phyloP scores from a whole-genome alignment of 306 rosid genomes.

The barrel medic (Medicago truncatula) region DNA sequence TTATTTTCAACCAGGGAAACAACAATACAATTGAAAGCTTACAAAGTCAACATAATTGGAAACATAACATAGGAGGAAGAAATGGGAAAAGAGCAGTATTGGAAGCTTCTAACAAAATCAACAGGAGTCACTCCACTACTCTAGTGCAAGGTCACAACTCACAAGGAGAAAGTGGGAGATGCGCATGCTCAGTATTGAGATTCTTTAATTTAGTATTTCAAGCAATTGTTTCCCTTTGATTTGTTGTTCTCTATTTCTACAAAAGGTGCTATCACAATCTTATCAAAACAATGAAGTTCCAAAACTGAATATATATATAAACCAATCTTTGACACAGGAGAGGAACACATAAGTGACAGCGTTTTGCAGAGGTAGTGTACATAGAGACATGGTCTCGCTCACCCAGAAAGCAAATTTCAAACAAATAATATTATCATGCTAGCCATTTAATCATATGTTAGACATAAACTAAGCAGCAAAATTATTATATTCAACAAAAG shows the following conservation, averaged over 20 bases:
- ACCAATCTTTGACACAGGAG: slow-evolving; percentile 12
- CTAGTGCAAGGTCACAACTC: neutral
- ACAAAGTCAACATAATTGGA: neutral
- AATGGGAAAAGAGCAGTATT: neutral
- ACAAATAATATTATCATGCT: slow-evolving; percentile 3
- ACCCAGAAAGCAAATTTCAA: slow-evolving; percentile 12
- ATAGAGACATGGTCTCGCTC: slow-evolving; percentile 1
- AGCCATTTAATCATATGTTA: slow-evolving; percentile 18
- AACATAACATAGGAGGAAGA: neutral
- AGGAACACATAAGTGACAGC: neutral
- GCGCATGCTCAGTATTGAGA: neutral
- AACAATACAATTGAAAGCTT: neutral
- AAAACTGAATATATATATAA: neutral
- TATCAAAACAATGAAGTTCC: no score
- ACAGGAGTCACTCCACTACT: neutral
- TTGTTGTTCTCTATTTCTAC: no score
- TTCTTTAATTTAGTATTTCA: no score
- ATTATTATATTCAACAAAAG: slow-evolving; percentile 15
- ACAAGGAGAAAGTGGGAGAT: no score
- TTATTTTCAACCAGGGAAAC: neutral
- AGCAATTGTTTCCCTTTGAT: no score
- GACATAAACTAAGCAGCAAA: slow-evolving; percentile 11
- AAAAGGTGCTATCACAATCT: no score
- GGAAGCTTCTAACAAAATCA: slow-evolving; percentile 5
- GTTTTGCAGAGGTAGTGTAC: neutral